phyloP scores from a whole-genome alignment of 192 early-diverging fungal species.

The Coemansia reversa region DNA sequence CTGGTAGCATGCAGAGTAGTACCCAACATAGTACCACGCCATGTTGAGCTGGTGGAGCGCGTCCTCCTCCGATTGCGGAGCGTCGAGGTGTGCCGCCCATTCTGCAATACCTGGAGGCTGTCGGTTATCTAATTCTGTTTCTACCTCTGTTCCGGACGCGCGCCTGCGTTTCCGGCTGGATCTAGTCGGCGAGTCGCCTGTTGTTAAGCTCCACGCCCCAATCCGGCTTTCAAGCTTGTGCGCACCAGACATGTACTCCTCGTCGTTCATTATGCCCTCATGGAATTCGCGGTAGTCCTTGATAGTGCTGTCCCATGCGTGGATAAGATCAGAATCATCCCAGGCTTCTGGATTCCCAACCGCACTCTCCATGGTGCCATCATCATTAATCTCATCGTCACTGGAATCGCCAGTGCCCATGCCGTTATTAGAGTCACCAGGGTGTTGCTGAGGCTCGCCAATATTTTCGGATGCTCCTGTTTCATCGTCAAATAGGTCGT shows the following conservation, averaged over 20 bases:
- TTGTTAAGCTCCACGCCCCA: constrained; percentile 18
- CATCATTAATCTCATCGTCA: constrained; percentile 7
- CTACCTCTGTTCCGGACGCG: not conserved
- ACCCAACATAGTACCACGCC: constrained; percentile 76
- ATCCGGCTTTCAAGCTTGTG: constrained; percentile 24
- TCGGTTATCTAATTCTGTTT: not conserved
- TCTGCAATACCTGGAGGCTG: constrained; percentile 2
- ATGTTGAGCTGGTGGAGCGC: constrained; percentile 64
- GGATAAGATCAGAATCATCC: constrained; percentile 64
- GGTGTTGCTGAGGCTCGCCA: constrained; percentile 1
- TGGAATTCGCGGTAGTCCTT: constrained; percentile 57
- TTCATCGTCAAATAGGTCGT: constrained; percentile 38
- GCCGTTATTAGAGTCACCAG: not conserved
- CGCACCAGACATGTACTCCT: constrained; percentile 18
- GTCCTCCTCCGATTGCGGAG: constrained; percentile 56
- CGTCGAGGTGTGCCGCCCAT: constrained; percentile 4
- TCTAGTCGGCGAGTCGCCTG: constrained; percentile 13
- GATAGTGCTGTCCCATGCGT: constrained; percentile 63
- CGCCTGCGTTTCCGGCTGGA: constrained; percentile 22
- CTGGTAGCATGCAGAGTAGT: constrained; percentile 73
- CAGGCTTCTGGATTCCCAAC: constrained; percentile 38
- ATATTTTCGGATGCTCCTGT: not conserved
- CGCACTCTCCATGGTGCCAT: not conserved
- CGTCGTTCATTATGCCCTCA: constrained; percentile 22
- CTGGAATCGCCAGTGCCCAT: constrained; percentile 4